Percentiles rank a stretch among this genome's conserved stretches.
Conservation (phyloP, 2,329 filamentous ascomycete species). For the Pyrenophora tritici-repentis region DNA sequence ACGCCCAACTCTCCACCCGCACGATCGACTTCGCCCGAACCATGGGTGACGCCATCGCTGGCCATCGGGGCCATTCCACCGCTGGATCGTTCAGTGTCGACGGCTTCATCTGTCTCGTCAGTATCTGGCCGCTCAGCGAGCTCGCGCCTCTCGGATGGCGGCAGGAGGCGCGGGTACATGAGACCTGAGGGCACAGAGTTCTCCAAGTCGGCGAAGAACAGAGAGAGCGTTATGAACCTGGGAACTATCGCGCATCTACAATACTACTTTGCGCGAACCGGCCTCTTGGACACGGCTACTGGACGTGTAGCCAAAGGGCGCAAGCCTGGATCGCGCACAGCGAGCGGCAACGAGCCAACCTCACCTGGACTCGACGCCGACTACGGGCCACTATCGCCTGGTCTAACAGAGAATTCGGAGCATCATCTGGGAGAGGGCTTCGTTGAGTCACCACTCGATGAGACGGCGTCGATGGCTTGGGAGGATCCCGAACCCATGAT, state of each 20-base stretch:
- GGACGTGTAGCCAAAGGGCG: slow-evolving; percentile 77
- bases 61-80: slow-evolving; percentile 64
- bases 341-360: slow-evolving; percentile 38
- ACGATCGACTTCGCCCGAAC: slow-evolving; percentile 62
- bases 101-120: slow-evolving; percentile 60
- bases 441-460: slow-evolving; percentile 60
- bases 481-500: slow-evolving; percentile 74
- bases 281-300: slow-evolving; percentile 89
- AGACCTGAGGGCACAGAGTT: slow-evolving; percentile 87
- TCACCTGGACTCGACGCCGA: slow-evolving; percentile 37
- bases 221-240: slow-evolving; percentile 94
- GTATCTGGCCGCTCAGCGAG: slow-evolving; percentile 69
- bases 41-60: slow-evolving; percentile 65
- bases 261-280: slow-evolving; percentile 96
- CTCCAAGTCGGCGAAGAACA: slow-evolving; percentile 82
- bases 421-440: slow-evolving; percentile 46
- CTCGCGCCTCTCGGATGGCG: slow-evolving; percentile 54
- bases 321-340: slow-evolving; percentile 49
- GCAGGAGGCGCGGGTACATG: slow-evolving; percentile 78
- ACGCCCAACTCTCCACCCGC: slow-evolving; percentile 51
- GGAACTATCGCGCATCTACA: slow-evolving; percentile 97
- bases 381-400: slow-evolving; percentile 31
- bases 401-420: slow-evolving; percentile 29
- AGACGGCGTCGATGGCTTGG: slow-evolving; percentile 55
- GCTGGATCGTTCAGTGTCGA: slow-evolving; percentile 68